Evolutionary conservation across 1,284 basidiomycete genomes (phyloP).

Genomic region (Irpex sp.): DNA sequence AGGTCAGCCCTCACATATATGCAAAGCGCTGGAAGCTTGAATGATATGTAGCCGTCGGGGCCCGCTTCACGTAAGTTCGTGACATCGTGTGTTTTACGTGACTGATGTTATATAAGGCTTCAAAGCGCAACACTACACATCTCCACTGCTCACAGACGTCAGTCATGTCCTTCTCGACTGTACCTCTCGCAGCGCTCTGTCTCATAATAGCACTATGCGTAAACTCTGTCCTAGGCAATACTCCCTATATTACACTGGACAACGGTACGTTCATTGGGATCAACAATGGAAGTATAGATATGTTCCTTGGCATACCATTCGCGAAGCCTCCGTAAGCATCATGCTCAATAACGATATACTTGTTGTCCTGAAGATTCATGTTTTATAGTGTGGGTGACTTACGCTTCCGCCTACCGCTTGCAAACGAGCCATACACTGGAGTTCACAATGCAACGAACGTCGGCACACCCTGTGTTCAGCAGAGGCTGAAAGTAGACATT

Average conservation of each 20-base stretch:
- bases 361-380: too few species aligned
- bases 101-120: too few species aligned
- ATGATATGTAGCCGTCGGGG: too few species aligned
- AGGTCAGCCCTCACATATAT: too few species aligned
- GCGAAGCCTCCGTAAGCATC: conserved; percentile 21
- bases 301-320: conserved; percentile 24
- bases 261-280: conserved; percentile 20
- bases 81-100: too few species aligned
- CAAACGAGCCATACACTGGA: conserved; percentile 37
- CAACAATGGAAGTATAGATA: conserved; percentile 15
- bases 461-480: conserved; percentile 49
- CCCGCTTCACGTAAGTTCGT: too few species aligned
- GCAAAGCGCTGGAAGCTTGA: too few species aligned
- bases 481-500: conserved; percentile 19
- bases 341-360: background rate
- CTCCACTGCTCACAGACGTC: too few species aligned
- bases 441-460: conserved; percentile 36
- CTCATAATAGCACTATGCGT: background rate
- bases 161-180: too few species aligned
- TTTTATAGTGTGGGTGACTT: conserved; percentile 13
- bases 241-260: conserved; percentile 14
- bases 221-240: background rate
- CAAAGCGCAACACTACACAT: too few species aligned
- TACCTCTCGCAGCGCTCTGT: too few species aligned
- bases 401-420: conserved; percentile 43